Evolutionary conservation across 208 protist genomes (phyloP), one percentile per base, ranked within the genome.

Genomic region (Leishmania tarentolae): DNA sequence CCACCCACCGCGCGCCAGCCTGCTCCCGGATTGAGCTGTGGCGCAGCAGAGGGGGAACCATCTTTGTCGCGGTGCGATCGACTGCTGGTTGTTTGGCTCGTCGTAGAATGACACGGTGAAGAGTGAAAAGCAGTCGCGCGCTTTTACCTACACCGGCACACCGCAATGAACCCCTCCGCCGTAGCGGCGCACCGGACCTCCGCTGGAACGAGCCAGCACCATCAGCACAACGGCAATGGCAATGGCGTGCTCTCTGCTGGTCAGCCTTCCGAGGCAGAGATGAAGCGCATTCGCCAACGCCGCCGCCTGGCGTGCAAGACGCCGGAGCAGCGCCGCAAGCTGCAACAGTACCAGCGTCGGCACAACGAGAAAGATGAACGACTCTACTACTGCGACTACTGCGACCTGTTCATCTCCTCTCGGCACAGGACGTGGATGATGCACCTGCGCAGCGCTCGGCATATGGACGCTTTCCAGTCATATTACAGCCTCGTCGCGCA

Each of bases 361-460:
- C 94, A 97, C 83, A 97, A 96, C 80, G 94, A 97, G 66, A 87
- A 90, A 42, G 92, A 97, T 75, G 92, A 86, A 19, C 85, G 84
- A 4, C 82, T 97, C 28, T 88, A 87, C 74, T 97, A 96, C 85
- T 97, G 94, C 80, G 92, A 96, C 79, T 96, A 96, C 87, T 97
- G 94, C 68, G 92, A 97, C 81, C 65, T 96, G 28, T 97, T 97
- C 72, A 75, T 97, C 52, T 94, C 91, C 71, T 88, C 85, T 2
- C 81, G 83, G 24, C 85, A 77, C 15, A 85, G 83, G 56, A 76
- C 80, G 24, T 95, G 92, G 88, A 13, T 37, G 75, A 44, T 50
- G n/a, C 94, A 97, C 86, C 80, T 94, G 50, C 24, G 72, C 59
- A 88, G 91, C 21, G 75, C 80, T 21, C 87, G 89, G 35, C 92